Percentiles rank a stretch among this genome's conserved stretches.
Evolutionary conservation across 306 rosid genomes (phyloP).

Genomic region (Pyrus pyrifolia): DNA sequence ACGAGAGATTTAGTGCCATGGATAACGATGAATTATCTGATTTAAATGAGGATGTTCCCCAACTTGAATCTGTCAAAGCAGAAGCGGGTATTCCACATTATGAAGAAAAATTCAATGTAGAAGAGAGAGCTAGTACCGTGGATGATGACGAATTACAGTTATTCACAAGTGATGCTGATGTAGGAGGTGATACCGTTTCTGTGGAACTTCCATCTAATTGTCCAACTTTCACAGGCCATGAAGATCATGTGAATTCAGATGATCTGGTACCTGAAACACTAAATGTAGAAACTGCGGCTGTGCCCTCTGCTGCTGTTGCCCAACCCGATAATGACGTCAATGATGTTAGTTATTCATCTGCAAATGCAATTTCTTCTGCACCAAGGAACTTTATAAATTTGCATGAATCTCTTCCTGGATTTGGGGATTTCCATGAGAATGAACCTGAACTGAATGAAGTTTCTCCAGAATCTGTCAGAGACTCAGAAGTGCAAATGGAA

Average conservation of each 20-base stretch:
- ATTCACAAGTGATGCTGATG: constrained; percentile 28
- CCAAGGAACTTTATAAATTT: constrained; percentile 21
- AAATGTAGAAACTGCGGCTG: constrained; percentile 7
- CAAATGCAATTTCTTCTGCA: constrained; percentile 29
- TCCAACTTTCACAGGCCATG: constrained; percentile 18
- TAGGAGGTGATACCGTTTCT: constrained; percentile 24
- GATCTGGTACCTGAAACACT: constrained; percentile 11
- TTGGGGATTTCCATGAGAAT: constrained; percentile 23
- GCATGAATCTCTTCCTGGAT: constrained; percentile 24
- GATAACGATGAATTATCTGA: constrained; percentile 27
- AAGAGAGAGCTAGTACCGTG: constrained; percentile 28
- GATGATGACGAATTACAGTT: constrained; percentile 28
- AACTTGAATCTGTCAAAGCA: constrained; percentile 27
- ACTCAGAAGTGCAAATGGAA: constrained; percentile 21
- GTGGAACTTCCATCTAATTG: constrained; percentile 19
- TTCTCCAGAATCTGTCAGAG: constrained; percentile 29
- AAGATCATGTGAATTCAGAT: constrained; percentile 22
- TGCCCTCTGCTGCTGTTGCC: constrained; percentile 2
- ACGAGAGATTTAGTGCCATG: constrained; percentile 28
- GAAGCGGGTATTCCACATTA: constrained; percentile 23
- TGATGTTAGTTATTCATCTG: constrained; percentile 21
- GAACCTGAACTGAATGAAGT: constrained; percentile 31
- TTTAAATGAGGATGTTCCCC: constrained; percentile 23
- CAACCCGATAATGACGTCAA: constrained; percentile 17
- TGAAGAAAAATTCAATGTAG: constrained; percentile 17